Conservation (phyloP, 2,329 filamentous ascomycete species). For the Pseudogymnoascus sp. region DNA sequence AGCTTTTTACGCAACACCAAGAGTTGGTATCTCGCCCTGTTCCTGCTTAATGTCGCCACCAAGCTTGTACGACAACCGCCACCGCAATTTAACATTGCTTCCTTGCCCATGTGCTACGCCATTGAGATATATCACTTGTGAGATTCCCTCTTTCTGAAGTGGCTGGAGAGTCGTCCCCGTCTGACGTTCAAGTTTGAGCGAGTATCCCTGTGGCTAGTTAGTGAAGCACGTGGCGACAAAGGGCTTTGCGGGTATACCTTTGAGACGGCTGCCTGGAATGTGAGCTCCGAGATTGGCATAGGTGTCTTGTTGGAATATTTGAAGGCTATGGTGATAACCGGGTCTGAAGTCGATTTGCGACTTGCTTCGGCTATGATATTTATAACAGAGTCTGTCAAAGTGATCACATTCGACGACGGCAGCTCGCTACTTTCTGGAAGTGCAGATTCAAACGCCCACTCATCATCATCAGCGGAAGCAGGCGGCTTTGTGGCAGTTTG, state of each 20-base stretch:
- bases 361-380: slow-evolving; percentile 66
- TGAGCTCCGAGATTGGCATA: slow-evolving; percentile 67
- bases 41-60: slow-evolving; percentile 62
- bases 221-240: slow-evolving; percentile 9
- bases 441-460: slow-evolving; percentile 89
- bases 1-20: slow-evolving; percentile 56
- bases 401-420: slow-evolving; percentile 46
- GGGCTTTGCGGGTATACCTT: slow-evolving; percentile 52
- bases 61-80: slow-evolving; percentile 75
- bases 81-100: slow-evolving; percentile 76
- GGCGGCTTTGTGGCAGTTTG: slow-evolving; percentile 32
- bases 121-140: slow-evolving; percentile 71
- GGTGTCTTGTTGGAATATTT: slow-evolving; percentile 76
- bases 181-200: slow-evolving; percentile 76
- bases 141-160: slow-evolving; percentile 63
- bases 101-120: slow-evolving; percentile 65
- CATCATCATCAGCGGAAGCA: slow-evolving; percentile 62
- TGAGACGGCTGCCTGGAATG: slow-evolving; percentile 87
- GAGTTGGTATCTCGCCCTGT: slow-evolving; percentile 74
- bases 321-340: slow-evolving; percentile 61
- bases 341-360: slow-evolving; percentile 37
- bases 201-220: slow-evolving; percentile 55
- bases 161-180: slow-evolving; percentile 69
- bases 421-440: slow-evolving; percentile 54
- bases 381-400: slow-evolving; percentile 62